Conservation (phyloP, 1,284 basidiomycete species). For the Ceratobasidium papillatum region DNA sequence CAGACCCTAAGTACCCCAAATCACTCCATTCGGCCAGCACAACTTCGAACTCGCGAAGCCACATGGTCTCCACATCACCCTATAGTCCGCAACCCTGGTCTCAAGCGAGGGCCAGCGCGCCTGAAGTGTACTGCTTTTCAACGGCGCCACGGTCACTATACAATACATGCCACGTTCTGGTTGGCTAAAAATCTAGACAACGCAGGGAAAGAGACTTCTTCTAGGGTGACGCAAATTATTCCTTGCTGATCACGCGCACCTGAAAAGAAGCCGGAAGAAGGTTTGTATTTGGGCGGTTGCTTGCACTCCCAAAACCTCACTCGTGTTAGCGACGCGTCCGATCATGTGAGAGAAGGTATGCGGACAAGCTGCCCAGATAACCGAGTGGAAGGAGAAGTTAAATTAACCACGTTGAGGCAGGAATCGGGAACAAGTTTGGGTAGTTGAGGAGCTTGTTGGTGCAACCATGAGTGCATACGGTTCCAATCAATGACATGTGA, state of each 20-base stretch:
- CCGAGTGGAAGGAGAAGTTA: not conserved
- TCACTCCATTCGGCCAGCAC: not conserved
- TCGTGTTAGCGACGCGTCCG: not conserved
- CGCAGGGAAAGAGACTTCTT: not conserved
- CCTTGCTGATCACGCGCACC: conserved; percentile 4
- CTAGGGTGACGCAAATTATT: conserved; percentile 1
- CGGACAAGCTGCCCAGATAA: not conserved
- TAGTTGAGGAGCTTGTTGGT: too few species aligned
- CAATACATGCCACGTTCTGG: not conserved
- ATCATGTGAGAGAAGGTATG: not conserved
- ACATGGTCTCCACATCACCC: not conserved
- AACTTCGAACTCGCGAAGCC: too few species aligned
- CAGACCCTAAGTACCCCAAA: not conserved
- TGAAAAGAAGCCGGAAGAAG: not conserved
- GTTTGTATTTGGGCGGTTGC: not conserved
- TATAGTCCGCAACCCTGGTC: not conserved
- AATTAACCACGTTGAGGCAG: too few species aligned
- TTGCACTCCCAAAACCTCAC: too few species aligned
- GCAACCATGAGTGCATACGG: too few species aligned
- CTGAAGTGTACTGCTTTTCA: not conserved
- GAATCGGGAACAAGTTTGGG: too few species aligned
- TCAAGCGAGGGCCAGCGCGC: not conserved
- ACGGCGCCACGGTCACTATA: not conserved
- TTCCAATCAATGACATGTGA: too few species aligned
- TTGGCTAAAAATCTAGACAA: not conserved